These are phyloP conservation scores for Penicillium thymicola DNA, from an alignment of 2,329 filamentous ascomycete genomes.

Conservation along the genomic window DNA sequence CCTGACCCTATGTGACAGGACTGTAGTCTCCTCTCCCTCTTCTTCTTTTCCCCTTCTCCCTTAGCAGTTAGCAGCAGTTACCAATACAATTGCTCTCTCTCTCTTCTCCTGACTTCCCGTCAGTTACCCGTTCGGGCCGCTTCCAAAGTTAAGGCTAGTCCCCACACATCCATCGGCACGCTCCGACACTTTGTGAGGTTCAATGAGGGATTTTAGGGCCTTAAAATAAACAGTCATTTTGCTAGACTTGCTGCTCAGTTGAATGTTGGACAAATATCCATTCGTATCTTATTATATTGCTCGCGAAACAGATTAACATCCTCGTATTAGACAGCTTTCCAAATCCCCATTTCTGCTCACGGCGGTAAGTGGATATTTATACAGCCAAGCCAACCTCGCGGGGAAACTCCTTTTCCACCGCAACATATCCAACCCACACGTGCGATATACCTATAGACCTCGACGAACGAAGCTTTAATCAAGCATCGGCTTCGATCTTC, in stretches of 20 bases:
- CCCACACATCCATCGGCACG: not conserved
- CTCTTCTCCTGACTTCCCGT: no score
- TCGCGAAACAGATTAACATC: not conserved
- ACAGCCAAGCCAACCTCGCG: not conserved
- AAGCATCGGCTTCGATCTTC: slow-evolving; percentile 39
- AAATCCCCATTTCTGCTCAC: not conserved
- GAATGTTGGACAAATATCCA: not conserved
- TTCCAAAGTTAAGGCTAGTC: not conserved
- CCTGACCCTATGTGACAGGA: no score
- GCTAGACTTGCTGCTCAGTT: not conserved
- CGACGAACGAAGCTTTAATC: not conserved
- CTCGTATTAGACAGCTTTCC: not conserved
- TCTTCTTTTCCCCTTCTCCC: no score
- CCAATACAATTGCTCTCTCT: no score
- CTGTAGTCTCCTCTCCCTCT: no score
- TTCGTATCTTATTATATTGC: not conserved
- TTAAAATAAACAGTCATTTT: no score
- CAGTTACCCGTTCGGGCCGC: not conserved
- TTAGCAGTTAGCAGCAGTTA: no score
- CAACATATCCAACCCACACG: not conserved
- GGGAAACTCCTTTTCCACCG: not conserved
- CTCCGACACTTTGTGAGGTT: not conserved
- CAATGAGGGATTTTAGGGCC: no score
- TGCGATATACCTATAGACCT: not conserved
- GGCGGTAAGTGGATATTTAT: not conserved